phyloP scores from a whole-genome alignment of 441 rosid genomes.

The Daphne laureola region DNA sequence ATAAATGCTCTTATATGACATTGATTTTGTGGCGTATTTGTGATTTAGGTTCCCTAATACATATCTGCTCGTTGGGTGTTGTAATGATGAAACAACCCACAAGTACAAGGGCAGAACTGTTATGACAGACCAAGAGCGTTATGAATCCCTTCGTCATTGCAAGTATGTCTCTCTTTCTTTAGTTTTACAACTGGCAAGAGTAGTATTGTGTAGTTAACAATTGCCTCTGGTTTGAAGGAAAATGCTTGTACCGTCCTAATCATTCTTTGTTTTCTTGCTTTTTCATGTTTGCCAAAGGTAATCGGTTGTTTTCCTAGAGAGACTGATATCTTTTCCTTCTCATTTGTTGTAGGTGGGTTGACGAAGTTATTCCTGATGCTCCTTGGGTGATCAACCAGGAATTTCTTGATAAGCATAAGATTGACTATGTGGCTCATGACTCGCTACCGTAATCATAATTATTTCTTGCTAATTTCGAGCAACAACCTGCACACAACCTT shows the following conservation, averaged over 20 bases:
- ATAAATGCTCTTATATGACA: too few relatives aligned
- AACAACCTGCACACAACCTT: too few relatives aligned
- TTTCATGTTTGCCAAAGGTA: background rate
- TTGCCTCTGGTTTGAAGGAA: background rate
- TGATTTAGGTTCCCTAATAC: slow-evolving; percentile 56
- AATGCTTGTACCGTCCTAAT: background rate
- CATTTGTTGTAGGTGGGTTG: slow-evolving; percentile 54
- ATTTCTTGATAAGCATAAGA: slow-evolving; percentile 61
- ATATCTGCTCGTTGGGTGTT: slow-evolving; percentile 65
- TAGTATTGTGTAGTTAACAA: background rate
- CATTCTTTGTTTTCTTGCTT: background rate
- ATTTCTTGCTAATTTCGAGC: background rate
- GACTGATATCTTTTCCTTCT: background rate
- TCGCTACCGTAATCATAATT: slow-evolving; percentile 61
- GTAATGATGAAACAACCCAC: slow-evolving; percentile 66
- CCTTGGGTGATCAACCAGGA: slow-evolving; percentile 70
- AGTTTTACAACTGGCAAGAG: slow-evolving; percentile 2
- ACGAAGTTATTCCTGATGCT: slow-evolving; percentile 76
- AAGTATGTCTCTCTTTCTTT: slow-evolving; percentile 28
- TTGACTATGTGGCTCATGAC: slow-evolving; percentile 72
- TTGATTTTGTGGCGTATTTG: too few relatives aligned
- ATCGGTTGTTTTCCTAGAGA: background rate
- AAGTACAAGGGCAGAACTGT: slow-evolving; percentile 72
- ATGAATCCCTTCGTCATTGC: slow-evolving; percentile 85
- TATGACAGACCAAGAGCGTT: slow-evolving; percentile 61